Conservation (phyloP, 1,284 basidiomycete genomes). For the Microbotryum scabiosae region DNA sequence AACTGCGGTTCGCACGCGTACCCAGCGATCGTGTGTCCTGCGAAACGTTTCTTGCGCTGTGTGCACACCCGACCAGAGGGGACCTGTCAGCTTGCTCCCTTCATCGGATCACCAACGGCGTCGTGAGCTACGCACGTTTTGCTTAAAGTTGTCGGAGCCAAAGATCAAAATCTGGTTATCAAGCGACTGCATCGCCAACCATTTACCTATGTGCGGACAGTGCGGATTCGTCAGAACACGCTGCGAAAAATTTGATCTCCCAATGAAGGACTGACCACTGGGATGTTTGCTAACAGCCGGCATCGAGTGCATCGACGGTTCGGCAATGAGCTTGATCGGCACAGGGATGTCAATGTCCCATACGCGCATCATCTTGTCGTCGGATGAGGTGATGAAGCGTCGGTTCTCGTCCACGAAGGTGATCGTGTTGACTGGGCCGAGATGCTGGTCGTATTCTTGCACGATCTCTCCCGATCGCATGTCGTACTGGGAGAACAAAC, state of each 20-base stretch:
- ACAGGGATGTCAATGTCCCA: conserved; percentile 56
- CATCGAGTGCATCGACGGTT: conserved; percentile 99
- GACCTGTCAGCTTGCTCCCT: background rate
- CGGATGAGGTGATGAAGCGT: conserved; percentile 94
- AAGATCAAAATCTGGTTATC: conserved; percentile 98
- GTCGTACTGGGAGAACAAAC: conserved; percentile 61
- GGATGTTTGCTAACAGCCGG: conserved; percentile 92
- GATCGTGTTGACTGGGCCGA: conserved; percentile 87
- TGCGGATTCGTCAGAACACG: conserved; percentile 11
- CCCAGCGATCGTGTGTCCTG: conserved; percentile 89
- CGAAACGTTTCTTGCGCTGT: conserved; percentile 78
- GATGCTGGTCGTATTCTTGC: conserved; percentile 97
- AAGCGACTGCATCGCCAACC: conserved; percentile 91
- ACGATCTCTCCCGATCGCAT: conserved; percentile 85
- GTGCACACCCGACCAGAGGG: background rate
- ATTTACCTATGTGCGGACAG: conserved; percentile 59
- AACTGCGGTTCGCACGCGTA: conserved; percentile 96
- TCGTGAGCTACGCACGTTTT: conserved; percentile 52
- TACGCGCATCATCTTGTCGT: conserved; percentile 97
- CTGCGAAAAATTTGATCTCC: background rate
- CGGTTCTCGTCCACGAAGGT: conserved; percentile 94
- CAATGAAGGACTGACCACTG: conserved; percentile 56
- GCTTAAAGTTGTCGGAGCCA: conserved; percentile 86
- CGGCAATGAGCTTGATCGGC: conserved; percentile 98
- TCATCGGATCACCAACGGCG: background rate